Evolutionary conservation across 768 basidiomycete species (phyloP), one percentile per base, ranked within the genome.

Genomic region (Sarcomyxa edulis): DNA sequence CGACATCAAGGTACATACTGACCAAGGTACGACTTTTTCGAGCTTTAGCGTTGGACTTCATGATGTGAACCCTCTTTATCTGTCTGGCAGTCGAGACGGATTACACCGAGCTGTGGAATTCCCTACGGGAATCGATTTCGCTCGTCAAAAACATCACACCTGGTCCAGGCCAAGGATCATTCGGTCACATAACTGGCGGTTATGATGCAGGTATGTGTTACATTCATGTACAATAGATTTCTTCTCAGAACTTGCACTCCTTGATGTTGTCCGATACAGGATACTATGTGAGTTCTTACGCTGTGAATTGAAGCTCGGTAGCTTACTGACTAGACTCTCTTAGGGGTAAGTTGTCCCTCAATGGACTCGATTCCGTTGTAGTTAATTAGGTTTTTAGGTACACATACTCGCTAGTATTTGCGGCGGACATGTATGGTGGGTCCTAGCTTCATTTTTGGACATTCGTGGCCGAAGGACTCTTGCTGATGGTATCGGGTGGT

Each of bases 81-180:
- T 40, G 14, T 26, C 15, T 38, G 43, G 19, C 57, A 81, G 77
- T 75, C 14, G 55, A 53, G n/a, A 68, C 71, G 18, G 85, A 92
- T 48, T 84, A 83, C 54, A 90, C 86, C n/a, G 59, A 65, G 37
- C 64, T 92, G 10, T 94, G 89, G 89, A 85, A 81, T 49, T 66
- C 70, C 9, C 61, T 92, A 36, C 69, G 87, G 14, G 75, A 89
- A 53, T 54, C 68, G 37, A 71, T 89, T 26, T 84, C 84, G 0
- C 65, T 87, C 9, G 79, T 90, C 5, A 79, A 82, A 50, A 71
- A 71, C 12, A 71, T 60, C 12, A 74, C 74, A 45, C 64, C 66
- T 12, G 67, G 65, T 26, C 79, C 84, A 20, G 90, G 87, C 1
- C 89, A 91, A 54, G 77, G 72, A 46, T 60, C 76, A 2, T 91